Evolutionary conservation across 495 filamentous ascomycete species (phyloP), one percentile per base, ranked within the genome.

Genomic region (Podospora tetraspora): DNA sequence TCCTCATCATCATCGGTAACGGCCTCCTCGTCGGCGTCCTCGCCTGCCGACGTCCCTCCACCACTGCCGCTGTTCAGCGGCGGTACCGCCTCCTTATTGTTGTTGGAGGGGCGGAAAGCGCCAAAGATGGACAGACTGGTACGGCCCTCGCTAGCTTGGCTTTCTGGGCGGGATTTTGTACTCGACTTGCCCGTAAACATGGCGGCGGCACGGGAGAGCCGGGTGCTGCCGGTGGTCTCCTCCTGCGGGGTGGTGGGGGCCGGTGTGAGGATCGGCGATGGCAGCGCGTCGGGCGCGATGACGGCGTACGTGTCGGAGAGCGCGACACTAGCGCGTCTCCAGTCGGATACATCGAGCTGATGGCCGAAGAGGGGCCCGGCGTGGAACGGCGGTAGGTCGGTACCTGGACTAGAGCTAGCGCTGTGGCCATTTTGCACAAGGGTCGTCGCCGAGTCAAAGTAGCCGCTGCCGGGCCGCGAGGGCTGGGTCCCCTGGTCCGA

Each of bases 91-190:
- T 72, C 32, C 52, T 69, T 77, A 21, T 78, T 76, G 57, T 87
- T 84, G 62, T 79, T 84, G 72, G 83, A 85, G 25, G 80, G 76
- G 60, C 81, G 81, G 27, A 79, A 75, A 24, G 87, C 84, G 2
- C 84, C 85, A 27, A 94, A 85, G 57, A 94, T 85, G 1, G 88
- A 88, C n/a, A 84, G 70, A 71, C 88, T 88, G 29, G 92, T 83
- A 63, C 90, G 78, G 56, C 83, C 87, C 61, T 93, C 90, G 24
- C 89, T 89, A 8, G 82, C 80, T 68, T 91, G 87, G 70, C 89
- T 91, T 23, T 80, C 84, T 3, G 91, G 86, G 66, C 90, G 86
- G 70, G 90, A 92, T 70, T 85, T 89, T 62, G 79, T 84, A 9
- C 80, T 81, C 57, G 83, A 79, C 69, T 82, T 85, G 58, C 43